Base-by-base conservation (phyloP, 1,284 basidiomycete species). In the Ganoderma multipileum region DNA sequence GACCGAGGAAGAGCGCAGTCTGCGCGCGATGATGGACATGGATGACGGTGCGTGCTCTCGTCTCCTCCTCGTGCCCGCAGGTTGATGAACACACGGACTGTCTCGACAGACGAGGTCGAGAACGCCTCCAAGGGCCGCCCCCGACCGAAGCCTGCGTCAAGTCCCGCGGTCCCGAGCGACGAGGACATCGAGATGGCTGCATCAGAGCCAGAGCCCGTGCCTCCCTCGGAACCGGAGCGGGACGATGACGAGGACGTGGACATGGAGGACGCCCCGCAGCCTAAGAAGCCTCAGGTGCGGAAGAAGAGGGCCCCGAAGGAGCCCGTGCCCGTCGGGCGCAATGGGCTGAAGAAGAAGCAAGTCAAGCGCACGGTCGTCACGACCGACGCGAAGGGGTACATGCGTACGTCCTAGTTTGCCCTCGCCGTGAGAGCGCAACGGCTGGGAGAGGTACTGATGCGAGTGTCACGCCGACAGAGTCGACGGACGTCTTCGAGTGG, bases 401-500 rank as follows among this genome's bases (percentile, higher is more conserved):
- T 87, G 80, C 85, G 92, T 93, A 76, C 65, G 87, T 52, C 26
- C 16, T 33, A 36, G n/a, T 23, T 12, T 50, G 59, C n/a, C 9
- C 38, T 47, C 11, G 61, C 60, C 42, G 14, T 36, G 16, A 16
- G 9, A n/a, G n/a, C n/a, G n/a, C n/a, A n/a, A n/a, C n/a, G 33
- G 14, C 44, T 41, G 41, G 65, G 59, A 59, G 7, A 2, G 36
- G 39, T 41, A 11, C 58, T 60, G 23, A 60, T 42, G 39, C 28
- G 23, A 54, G 44, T 28, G 50, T 61, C 23, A 42, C 52, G 30
- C 23, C n/a, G 7, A 2, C 72, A 94, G 93, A 87, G 20, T 90
- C 86, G 39, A 90, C 92, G 76, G 93, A 94, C 76, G 92, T 92
- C 76, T 92, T 91, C 2, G 87, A 87, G 18, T 94, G 92, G 76